Evolutionary conservation across 2,329 filamentous ascomycete genomes (phyloP).

Genomic region (Penicillium sclerotigenum): DNA sequence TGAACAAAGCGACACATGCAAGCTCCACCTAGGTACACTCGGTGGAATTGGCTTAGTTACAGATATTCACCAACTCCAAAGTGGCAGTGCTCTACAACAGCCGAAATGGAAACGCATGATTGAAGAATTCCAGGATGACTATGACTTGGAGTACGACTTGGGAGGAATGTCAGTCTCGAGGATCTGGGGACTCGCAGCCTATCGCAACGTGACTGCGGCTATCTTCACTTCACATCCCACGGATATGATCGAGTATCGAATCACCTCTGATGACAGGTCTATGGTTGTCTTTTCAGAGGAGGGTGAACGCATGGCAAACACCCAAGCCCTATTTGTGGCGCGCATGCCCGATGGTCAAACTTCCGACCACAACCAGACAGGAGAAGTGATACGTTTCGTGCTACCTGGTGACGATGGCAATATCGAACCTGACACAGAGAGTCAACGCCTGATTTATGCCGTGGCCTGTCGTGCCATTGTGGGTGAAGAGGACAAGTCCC

Average conservation of each 20-base stretch:
- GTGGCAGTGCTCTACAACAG: background rate
- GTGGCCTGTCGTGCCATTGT: constrained; percentile 38
- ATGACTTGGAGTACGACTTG: constrained; percentile 51
- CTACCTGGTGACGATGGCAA: constrained; percentile 21
- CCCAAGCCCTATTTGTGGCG: constrained; percentile 11
- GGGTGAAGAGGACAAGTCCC: constrained; percentile 20
- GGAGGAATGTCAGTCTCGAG: constrained; percentile 50
- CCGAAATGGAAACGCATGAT: constrained; percentile 32
- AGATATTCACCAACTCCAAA: constrained; percentile 11
- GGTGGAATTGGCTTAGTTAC: constrained; percentile 26
- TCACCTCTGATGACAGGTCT: constrained; percentile 45
- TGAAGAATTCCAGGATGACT: constrained; percentile 40
- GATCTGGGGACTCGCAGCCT: constrained; percentile 54
- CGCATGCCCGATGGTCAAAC: constrained; percentile 14
- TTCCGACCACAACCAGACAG: constrained; percentile 17
- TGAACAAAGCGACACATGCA: constrained; percentile 12
- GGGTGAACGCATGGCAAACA: constrained; percentile 11
- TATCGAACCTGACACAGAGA: constrained; percentile 19
- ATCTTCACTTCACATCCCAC: constrained; percentile 55
- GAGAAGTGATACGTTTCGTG: constrained; percentile 29
- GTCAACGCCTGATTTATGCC: constrained; percentile 35
- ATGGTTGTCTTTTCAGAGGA: constrained; percentile 37
- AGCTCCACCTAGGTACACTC: constrained; percentile 32
- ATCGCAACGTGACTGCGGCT: constrained; percentile 48
- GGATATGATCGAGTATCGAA: constrained; percentile 57